A percentile compares a stretch with the other conserved stretches of the same genome.
Conservation (phyloP, 2,329 filamentous ascomycete species). For the Lecanicillium sp. region DNA sequence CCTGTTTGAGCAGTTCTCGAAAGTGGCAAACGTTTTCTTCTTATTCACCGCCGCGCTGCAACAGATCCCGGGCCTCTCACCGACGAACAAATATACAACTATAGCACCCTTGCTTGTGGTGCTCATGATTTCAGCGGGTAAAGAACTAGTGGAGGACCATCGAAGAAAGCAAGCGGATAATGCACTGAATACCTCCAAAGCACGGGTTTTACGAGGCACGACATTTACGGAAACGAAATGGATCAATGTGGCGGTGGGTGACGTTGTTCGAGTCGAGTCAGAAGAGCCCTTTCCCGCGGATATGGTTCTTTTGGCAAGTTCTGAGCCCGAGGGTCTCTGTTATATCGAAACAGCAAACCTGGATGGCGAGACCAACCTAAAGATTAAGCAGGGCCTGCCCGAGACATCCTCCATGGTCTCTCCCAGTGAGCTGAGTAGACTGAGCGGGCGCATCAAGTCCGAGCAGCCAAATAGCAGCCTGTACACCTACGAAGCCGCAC, state of each 20-base stretch:
- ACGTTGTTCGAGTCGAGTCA: conserved; percentile 86
- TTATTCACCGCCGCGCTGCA: conserved; percentile 91
- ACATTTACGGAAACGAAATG: conserved; percentile 81
- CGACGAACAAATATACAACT: conserved; percentile 92
- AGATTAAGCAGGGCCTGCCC: conserved; percentile 95
- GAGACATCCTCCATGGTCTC: conserved; percentile 87
- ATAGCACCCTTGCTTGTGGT: conserved; percentile 91
- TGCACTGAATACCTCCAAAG: conserved; percentile 78
- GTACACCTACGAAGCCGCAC: conserved; percentile 94
- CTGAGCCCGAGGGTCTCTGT: conserved; percentile 93
- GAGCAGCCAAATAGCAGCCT: conserved; percentile 98
- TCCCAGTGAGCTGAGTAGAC: conserved; percentile 71
- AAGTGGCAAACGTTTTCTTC: conserved; percentile 99
- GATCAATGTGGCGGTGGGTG: conserved; percentile 88
- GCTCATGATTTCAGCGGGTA: conserved; percentile 86
- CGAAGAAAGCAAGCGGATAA: conserved; percentile 81
- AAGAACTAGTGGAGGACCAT: conserved; percentile 91
- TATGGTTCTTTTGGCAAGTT: conserved; percentile 83
- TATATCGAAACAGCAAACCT: conserved; percentile 98
- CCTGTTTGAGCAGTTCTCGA: conserved; percentile 95
- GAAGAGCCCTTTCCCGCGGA: conserved; percentile 95
- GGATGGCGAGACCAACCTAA: conserved; percentile 95
- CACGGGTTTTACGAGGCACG: conserved; percentile 74
- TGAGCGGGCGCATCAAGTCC: conserved; percentile 81
- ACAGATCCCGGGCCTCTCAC: conserved; percentile 90